A percentile compares a stretch with the other conserved stretches of the same genome.
phyloP scores from a whole-genome alignment of 1,284 basidiomycete species.

The Rhodotorula glutinis region DNA sequence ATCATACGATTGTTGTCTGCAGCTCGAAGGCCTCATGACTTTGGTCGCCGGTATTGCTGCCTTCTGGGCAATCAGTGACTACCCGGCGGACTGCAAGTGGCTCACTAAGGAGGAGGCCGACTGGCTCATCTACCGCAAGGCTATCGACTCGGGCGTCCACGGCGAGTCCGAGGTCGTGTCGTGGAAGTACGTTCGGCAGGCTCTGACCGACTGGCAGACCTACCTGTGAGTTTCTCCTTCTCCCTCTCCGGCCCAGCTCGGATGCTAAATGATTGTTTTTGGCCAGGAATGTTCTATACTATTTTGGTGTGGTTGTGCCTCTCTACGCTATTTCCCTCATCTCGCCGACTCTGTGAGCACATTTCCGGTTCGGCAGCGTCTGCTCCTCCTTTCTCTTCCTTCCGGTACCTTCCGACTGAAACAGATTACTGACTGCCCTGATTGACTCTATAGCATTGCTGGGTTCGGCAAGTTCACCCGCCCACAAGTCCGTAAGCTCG shows the following conservation, averaged over 20 bases:
- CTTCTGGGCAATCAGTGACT: slow-evolving; percentile 50
- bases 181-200: slow-evolving; percentile 53
- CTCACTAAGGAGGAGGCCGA: slow-evolving; percentile 60
- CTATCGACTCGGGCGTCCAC: slow-evolving; percentile 46
- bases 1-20: no score
- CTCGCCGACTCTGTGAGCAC: slow-evolving; percentile 42
- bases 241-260: no score
- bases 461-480: slow-evolving; percentile 34
- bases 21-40: slow-evolving; percentile 58
- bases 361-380: no score
- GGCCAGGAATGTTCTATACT: slow-evolving; percentile 45
- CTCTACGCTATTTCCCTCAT: slow-evolving; percentile 56
- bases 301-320: slow-evolving; percentile 19
- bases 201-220: slow-evolving; percentile 64
- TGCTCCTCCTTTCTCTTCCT: no score
- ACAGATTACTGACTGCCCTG: neutral
- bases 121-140: slow-evolving; percentile 63
- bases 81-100: slow-evolving; percentile 58
- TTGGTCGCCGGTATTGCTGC: slow-evolving; percentile 53
- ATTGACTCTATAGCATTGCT: slow-evolving; percentile 49
- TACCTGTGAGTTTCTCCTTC: slow-evolving; percentile 59
- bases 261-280: no score
- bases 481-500: slow-evolving; percentile 43
- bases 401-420: no score
- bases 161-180: slow-evolving; percentile 39